These are phyloP conservation scores for Discostella pseudostelligera DNA, from an alignment of 108 stramenopile genomes.

Conservation along the genomic window DNA sequence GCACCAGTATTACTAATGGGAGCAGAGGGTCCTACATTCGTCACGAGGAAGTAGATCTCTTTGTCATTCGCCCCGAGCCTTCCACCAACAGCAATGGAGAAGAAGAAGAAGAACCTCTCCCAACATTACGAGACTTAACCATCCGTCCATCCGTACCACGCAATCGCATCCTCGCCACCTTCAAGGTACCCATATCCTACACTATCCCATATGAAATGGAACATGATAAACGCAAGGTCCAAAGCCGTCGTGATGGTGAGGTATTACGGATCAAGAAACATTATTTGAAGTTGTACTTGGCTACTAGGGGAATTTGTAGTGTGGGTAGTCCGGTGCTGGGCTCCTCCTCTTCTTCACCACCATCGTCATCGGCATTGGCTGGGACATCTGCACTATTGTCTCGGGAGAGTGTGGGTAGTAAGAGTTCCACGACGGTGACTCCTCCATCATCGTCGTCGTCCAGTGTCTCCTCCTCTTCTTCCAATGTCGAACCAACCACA, in stretches of 20 bases:
- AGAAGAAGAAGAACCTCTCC: slow-evolving; percentile 31
- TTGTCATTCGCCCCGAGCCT: slow-evolving; percentile 41
- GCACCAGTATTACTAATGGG: neutral
- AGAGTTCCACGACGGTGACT: neutral
- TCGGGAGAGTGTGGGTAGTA: no score
- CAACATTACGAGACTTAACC: slow-evolving; percentile 52
- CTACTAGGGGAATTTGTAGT: slow-evolving; percentile 29
- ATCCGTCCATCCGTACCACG: slow-evolving; percentile 39
- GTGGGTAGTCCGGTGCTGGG: slow-evolving; percentile 7
- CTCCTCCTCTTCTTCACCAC: neutral
- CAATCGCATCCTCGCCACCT: slow-evolving; percentile 44
- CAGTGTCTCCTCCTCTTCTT: neutral
- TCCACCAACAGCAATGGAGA: no score
- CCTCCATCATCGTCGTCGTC: neutral
- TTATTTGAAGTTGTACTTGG: slow-evolving; percentile 50
- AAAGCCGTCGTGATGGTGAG: slow-evolving; percentile 50
- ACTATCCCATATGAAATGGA: slow-evolving; percentile 31
- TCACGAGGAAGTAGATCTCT: slow-evolving; percentile 48
- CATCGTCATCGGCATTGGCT: neutral
- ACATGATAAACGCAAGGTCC: slow-evolving; percentile 36
- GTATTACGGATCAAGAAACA: slow-evolving; percentile 52
- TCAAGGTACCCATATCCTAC: slow-evolving; percentile 42
- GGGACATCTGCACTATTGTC: neutral
- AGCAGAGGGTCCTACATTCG: neutral
- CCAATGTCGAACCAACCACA: neutral